Conservation (phyloP, 1,284 basidiomycete genomes). For the Marasmius tenuissimus region DNA sequence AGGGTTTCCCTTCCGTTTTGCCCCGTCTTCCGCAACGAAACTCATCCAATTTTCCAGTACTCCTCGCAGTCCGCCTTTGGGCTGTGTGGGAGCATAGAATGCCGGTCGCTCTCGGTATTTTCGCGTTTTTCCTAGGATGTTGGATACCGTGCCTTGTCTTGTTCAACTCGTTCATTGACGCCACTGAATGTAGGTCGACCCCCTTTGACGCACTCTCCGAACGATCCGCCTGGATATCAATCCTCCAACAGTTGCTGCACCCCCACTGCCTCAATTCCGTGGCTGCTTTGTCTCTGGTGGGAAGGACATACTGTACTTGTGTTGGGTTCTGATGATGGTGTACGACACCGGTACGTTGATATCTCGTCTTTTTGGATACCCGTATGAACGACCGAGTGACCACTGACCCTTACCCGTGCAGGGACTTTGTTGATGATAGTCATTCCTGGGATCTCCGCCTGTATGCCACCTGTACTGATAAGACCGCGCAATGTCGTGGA, state of each 20-base stretch:
- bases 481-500: no score
- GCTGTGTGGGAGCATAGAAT: background rate
- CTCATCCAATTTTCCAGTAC: background rate
- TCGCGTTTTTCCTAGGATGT: background rate
- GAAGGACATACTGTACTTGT: background rate
- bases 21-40: background rate
- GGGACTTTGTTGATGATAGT: background rate
- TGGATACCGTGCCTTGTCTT: background rate
- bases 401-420: background rate
- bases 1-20: background rate
- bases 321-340: background rate
- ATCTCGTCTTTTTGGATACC: background rate
- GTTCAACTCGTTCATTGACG: background rate
- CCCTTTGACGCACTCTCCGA: background rate
- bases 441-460: background rate
- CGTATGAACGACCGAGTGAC: no score
- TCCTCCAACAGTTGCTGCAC: background rate
- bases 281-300: background rate
- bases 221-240: background rate
- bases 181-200: background rate
- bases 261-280: background rate
- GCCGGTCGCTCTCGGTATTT: background rate
- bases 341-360: background rate
- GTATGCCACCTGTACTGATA: background rate
- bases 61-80: background rate